Conservation (phyloP, 768 basidiomycete genomes). For the Kwoniella botswanensis region DNA sequence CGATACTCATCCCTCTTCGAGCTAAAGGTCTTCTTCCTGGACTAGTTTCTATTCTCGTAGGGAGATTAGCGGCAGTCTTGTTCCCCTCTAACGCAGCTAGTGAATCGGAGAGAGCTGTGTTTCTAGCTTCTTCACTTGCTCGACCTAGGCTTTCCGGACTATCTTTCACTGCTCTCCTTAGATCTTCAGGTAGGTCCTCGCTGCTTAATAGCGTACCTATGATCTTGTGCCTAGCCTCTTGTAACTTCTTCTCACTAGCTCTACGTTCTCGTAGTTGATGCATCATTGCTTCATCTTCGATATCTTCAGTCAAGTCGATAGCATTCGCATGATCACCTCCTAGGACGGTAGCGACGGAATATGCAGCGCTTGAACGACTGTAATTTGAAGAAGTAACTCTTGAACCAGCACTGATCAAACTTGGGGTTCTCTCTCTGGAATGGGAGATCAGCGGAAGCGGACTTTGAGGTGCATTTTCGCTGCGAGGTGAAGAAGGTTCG, state of each 20-base stretch:
- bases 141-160: not conserved
- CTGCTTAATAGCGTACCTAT: conserved; percentile 37
- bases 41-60: conserved; percentile 10
- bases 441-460: conserved; percentile 17
- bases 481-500: conserved; percentile 24
- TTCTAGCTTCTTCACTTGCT: conserved; percentile 22
- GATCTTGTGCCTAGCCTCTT: conserved; percentile 45
- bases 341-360: conserved; percentile 30
- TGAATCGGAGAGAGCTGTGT: conserved; percentile 33
- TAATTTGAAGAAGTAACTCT: conserved; percentile 36
- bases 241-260: conserved; percentile 41
- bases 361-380: conserved; percentile 39
- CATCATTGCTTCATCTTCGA: conserved; percentile 10
- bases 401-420: conserved; percentile 41
- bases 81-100: conserved; percentile 46
- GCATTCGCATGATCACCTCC: conserved; percentile 35
- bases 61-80: not conserved
- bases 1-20: conserved; percentile 15
- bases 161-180: conserved; percentile 12
- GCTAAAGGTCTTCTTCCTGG: conserved; percentile 12
- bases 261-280: conserved; percentile 32
- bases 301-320: conserved; percentile 33
- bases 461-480: not conserved
- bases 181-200: conserved; percentile 40
- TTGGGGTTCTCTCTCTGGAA: conserved; percentile 39